A percentile compares a stretch with the other conserved stretches of the same genome.
Conservation (phyloP, 225 moss, liverwort and hornwort genomes). For the Thuidium tamariscinum region DNA sequence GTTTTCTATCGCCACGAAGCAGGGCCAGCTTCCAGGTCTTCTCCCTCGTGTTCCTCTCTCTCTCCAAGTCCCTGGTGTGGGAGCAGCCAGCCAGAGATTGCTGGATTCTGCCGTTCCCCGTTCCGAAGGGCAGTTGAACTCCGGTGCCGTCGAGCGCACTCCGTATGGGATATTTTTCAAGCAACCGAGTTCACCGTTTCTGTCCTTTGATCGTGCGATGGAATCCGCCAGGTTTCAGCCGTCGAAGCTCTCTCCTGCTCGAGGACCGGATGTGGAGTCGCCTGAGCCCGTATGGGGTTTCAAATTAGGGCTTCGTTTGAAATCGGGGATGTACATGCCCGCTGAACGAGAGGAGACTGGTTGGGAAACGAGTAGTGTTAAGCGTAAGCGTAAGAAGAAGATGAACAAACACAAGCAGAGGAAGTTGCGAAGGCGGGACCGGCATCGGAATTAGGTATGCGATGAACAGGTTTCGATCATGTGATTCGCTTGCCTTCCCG, state of each 20-base stretch:
- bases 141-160: not conserved
- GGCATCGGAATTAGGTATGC: conserved; percentile 59
- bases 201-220: conserved; percentile 10
- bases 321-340: conserved; percentile 46
- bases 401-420: conserved; percentile 99
- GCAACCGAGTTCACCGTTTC: conserved; percentile 32
- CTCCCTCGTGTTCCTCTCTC: conserved; percentile 7
- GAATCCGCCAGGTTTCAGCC: not conserved
- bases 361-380: conserved; percentile 73
- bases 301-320: conserved; percentile 39
- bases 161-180: conserved; percentile 1
- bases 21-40: conserved; percentile 6
- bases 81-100: not conserved
- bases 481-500: not conserved
- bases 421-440: conserved; percentile 85
- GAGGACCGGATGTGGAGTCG: not conserved
- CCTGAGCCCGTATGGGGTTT: conserved; percentile 15
- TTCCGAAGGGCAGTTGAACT: not conserved
- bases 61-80: not conserved
- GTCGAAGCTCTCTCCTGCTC: not conserved
- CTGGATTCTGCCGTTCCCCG: not conserved
- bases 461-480: not conserved
- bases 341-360: conserved; percentile 8
- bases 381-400: conserved; percentile 95
- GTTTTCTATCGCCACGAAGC: not conserved